Conservation (phyloP, 176 grass and related monocot species). For the Musa acuminata region DNA sequence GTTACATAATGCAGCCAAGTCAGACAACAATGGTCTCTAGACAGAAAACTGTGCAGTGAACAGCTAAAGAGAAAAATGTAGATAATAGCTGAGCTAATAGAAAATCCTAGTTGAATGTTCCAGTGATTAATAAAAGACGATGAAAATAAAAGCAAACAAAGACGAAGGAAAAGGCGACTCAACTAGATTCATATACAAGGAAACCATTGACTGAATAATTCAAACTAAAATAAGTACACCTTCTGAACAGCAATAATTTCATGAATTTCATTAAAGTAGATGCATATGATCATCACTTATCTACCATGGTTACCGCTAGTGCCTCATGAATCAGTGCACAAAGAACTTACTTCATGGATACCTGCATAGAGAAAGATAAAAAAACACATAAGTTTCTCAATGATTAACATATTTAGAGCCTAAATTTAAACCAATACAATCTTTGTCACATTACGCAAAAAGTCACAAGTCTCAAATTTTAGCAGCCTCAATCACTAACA, state of each 20-base stretch:
- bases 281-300: background rate
- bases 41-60: too few species aligned
- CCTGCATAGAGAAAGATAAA: conserved; percentile 49
- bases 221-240: background rate
- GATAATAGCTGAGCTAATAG: too few species aligned
- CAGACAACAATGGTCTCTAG: too few species aligned
- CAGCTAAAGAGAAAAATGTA: too few species aligned
- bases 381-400: background rate
- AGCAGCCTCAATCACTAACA: conserved; percentile 1
- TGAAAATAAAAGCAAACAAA: background rate
- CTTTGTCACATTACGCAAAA: background rate
- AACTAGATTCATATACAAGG: background rate
- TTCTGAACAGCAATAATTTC: background rate
- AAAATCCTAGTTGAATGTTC: too few species aligned
- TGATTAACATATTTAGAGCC: background rate
- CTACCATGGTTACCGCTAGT: background rate
- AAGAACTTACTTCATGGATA: conserved; percentile 89
- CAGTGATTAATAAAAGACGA: too few species aligned
- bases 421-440: background rate
- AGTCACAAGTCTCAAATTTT: background rate
- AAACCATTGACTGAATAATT: too few species aligned
- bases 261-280: background rate
- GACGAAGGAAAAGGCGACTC: background rate
- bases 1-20: too few species aligned
- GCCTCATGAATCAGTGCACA: conserved; percentile 7